Base-by-base conservation (phyloP, 805 yeast species). In the Teunomyces tritomae region DNA sequence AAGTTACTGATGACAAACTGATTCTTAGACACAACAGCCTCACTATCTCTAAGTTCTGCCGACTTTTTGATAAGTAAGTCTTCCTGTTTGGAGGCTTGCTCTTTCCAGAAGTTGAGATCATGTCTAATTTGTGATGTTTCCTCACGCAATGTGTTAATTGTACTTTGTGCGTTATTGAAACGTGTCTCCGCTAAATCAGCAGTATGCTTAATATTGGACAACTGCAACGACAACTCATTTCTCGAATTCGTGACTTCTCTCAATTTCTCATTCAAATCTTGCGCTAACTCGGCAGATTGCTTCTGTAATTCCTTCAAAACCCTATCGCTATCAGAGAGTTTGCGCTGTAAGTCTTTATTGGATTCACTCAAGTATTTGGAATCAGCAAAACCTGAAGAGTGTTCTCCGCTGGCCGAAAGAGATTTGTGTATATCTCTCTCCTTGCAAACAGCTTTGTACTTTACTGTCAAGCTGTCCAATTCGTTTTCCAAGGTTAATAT, bases 361-460 rank as follows among this genome's bases (percentile, higher is more conserved):
- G 50, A 49, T 14, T 55, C 70, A 34, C 47, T 48, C 40, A 67
- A 57, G 54, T 61, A 57, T 49, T 62, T 57, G 26, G 54, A 42
- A 41, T 62, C 63, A 7, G 55, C 36, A 30, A 48, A 44, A 36
- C 51, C 44, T 39, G 43, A 14, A 33, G 43, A n/a, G 16, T 43
- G 46, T 9, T 42, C 45, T 29, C 57, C 58, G 29, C 27, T 45
- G 14, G 17, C 34, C 13, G 20, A 44, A 43, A 35, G 39, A 28
- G 35, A 52, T 58, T 82, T 75, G 56, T 84, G 76, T 68, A 83
- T 79, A 55, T 90, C 95, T 47, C 90, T 78, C 62, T 88, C 95
- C 51, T 82, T 77, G 3, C 76, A 67, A 2, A 80, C 73, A 1
- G 85, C 76, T 8, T 73, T 78, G 37, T 83, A 62, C 58, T 79